Percentiles rank a stretch among this genome's conserved stretches.
These are phyloP conservation scores for Eurotiales sp. DNA, from an alignment of 2,329 filamentous ascomycete genomes.

Conservation along the genomic window DNA sequence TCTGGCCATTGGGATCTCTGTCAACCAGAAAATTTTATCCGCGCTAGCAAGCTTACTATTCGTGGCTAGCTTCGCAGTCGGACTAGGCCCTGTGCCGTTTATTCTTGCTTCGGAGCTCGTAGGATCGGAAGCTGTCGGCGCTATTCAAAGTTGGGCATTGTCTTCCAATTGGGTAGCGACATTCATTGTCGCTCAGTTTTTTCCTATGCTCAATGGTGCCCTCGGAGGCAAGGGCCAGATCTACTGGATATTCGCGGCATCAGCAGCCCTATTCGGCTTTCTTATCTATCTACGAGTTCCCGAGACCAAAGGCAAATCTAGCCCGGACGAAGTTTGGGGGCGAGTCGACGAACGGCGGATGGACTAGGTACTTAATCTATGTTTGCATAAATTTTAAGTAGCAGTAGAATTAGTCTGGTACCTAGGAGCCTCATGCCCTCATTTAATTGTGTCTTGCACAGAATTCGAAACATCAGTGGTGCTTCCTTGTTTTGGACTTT, in stretches of 20 bases:
- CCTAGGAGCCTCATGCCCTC: no score
- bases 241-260: conserved; percentile 82
- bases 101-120: conserved; percentile 91
- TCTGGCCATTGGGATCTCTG: conserved; percentile 76
- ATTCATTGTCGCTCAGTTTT: conserved; percentile 90
- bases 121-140: conserved; percentile 82
- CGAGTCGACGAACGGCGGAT: conserved; percentile 39
- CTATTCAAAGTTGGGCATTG: conserved; percentile 83
- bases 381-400: no score
- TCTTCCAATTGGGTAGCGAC: conserved; percentile 87
- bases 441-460: no score
- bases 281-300: conserved; percentile 76
- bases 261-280: conserved; percentile 64
- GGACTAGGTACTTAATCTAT: no score
- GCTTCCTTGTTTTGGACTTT: no score
- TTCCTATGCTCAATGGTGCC: conserved; percentile 76
- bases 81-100: conserved; percentile 90
- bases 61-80: conserved; percentile 84
- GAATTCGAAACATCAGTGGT: no score
- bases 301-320: conserved; percentile 81
- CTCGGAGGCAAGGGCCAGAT: conserved; percentile 77
- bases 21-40: conserved; percentile 68
- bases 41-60: conserved; percentile 79
- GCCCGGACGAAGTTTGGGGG: conserved; percentile 89
- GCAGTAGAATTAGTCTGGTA: no score